These are phyloP conservation scores for Gossypium longicalyx DNA, from an alignment of 345 rosid genomes.

Conservation along the genomic window DNA sequence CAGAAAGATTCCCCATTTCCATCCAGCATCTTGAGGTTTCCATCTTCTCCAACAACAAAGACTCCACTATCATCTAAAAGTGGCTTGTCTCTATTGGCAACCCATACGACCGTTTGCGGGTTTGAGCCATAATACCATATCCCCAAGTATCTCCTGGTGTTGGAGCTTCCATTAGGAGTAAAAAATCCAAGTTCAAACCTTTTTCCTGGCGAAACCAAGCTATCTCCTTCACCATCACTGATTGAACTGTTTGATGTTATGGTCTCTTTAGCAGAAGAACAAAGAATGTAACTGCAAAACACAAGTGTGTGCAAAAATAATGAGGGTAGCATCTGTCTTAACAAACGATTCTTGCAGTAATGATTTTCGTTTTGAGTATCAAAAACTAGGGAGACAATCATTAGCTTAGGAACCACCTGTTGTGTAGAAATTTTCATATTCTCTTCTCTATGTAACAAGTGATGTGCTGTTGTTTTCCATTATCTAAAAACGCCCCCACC, in stretches of 20 bases:
- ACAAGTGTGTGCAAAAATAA: slow-evolving; percentile 26
- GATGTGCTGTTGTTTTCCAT: slow-evolving; percentile 3
- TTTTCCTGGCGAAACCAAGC: slow-evolving; percentile 31
- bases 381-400: background rate
- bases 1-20: background rate
- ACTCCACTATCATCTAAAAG: slow-evolving; percentile 14
- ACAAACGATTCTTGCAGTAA: slow-evolving; percentile 15
- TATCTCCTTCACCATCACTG: slow-evolving; percentile 29
- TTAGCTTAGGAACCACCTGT: background rate
- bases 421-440: background rate
- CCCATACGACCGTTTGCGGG: slow-evolving; percentile 14
- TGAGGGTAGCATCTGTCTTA: slow-evolving; percentile 26
- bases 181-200: slow-evolving; percentile 18
- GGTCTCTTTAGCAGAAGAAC: slow-evolving; percentile 29
- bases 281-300: slow-evolving; percentile 23
- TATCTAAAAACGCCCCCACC: slow-evolving; percentile 15
- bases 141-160: slow-evolving; percentile 33
- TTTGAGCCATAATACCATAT: slow-evolving; percentile 9
- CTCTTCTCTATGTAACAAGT: background rate
- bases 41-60: slow-evolving; percentile 19
- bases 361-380: slow-evolving; percentile 14
- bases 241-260: slow-evolving; percentile 24
- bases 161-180: background rate
- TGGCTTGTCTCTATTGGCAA: slow-evolving; percentile 20
- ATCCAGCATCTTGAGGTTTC: slow-evolving; percentile 7